Percentiles rank a stretch among this genome's conserved stretches.
Conservation (phyloP, 2,329 filamentous ascomycete genomes). For the Diaporthe destruens region DNA sequence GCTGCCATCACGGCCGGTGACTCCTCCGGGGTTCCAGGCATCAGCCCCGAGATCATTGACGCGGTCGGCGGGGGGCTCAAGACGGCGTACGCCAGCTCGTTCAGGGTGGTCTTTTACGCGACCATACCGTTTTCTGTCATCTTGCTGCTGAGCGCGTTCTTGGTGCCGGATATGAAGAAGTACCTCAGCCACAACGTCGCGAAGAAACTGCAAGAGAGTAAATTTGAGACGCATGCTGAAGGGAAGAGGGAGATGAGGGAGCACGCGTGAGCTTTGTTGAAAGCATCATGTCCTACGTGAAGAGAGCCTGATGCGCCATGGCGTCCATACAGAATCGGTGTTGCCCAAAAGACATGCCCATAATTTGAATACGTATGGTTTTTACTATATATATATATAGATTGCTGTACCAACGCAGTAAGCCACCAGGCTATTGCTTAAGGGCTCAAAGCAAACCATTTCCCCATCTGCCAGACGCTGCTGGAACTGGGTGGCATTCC, state of each 20-base stretch:
- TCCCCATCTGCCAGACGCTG: no score
- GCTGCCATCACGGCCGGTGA: constrained; percentile 50
- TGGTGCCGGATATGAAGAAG: constrained; percentile 58
- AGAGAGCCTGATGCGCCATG: no score
- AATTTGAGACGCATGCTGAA: neutral
- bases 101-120: constrained; percentile 58
- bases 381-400: no score
- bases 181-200: constrained; percentile 59
- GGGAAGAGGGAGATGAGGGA: neutral
- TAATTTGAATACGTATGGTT: no score
- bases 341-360: no score
- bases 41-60: constrained; percentile 50
- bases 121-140: constrained; percentile 56
- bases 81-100: constrained; percentile 57
- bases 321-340: no score
- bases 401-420: no score
- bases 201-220: constrained; percentile 54
- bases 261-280: neutral
- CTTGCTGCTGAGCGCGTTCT: constrained; percentile 52
- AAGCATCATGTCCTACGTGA: no score
- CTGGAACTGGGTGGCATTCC: neutral
- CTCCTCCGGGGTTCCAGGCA: constrained; percentile 50
- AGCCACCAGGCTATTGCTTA: no score
- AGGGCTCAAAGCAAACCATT: no score
- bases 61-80: constrained; percentile 53